Evolutionary conservation across 2,329 filamentous ascomycete genomes (phyloP), one percentile per base, ranked within the genome.

Genomic region (Colletotrichum tabaci): DNA sequence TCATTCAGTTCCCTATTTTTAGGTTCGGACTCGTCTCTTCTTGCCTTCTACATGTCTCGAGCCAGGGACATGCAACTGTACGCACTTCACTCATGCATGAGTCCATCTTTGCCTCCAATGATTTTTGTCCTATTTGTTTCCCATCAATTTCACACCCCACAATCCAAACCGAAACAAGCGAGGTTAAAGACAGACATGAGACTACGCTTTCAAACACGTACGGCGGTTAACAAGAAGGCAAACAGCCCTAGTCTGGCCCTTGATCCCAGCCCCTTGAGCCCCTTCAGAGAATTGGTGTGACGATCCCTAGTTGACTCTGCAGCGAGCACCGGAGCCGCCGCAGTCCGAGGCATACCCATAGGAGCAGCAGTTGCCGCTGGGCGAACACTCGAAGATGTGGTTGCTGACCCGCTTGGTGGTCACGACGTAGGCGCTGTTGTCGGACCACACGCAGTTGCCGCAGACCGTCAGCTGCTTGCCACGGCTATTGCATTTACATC

Each of bases 361-460:
- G 55, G 66, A 58, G 66, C 76, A 77, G 74, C 76, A 77, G 40
- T 57, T 66, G 23, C 76, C 75, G 47, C 26, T 64, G 35, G 70
- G 73, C 26, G 73, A 72, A 62, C 76, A 77, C 73, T 77, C 75
- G 53, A 74, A 77, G 42, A 77, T 76, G 69, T 77, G 70, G 53
- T 67, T 74, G 57, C 6, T 44, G 40, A 73, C 67, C 23, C 76
- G 55, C 73, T 77, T 76, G 21, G 50, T 67, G 47, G 74, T 76
- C 53, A 76, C 70, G 40, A 74, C 67, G 44, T 67, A 75, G 10
- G 38, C 47, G 38, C 58, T 58, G 52, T 68, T 67, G 63, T 71
- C 50, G 61, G 50, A 52, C 75, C 75, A 76, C 21, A 66, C 66
- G 69, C 76, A 77, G 74, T 74, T 74, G 69, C 76, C 75, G 64